These are phyloP conservation scores for Ophiostoma himal-ulmi DNA, from an alignment of 2,329 filamentous ascomycete species.

Conservation along the genomic window DNA sequence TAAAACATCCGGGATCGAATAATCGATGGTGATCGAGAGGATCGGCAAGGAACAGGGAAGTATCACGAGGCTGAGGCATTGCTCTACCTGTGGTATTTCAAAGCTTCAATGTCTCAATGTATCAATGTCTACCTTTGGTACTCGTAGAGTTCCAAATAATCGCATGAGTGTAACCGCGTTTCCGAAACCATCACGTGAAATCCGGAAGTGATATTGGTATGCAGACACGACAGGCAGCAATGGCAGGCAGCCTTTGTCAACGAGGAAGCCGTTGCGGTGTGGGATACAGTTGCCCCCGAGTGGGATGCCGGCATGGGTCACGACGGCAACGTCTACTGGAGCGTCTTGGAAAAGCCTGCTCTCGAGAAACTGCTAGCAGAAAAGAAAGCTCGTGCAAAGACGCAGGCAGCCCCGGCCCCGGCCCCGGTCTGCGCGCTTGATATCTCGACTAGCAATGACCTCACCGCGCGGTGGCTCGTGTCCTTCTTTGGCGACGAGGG, in stretches of 20 bases:
- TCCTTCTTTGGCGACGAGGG: not conserved
- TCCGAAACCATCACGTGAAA: no score
- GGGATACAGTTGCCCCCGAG: constrained; percentile 39
- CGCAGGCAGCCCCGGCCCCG: no score
- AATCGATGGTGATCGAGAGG: not conserved
- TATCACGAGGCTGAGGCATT: not conserved
- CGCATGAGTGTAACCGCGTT: no score
- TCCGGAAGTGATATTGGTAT: not conserved
- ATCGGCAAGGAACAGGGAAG: not conserved
- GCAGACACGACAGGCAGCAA: not conserved
- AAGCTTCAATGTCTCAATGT: not conserved
- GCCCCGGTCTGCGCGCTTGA: not conserved
- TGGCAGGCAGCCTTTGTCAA: constrained; percentile 13
- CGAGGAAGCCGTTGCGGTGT: constrained; percentile 31
- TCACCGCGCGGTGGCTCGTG: not conserved
- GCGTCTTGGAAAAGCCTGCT: constrained; percentile 38
- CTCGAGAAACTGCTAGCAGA: constrained; percentile 35
- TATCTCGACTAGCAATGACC: not conserved
- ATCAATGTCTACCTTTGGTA: no score
- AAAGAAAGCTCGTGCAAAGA: not conserved
- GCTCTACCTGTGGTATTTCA: not conserved
- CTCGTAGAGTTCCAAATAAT: no score
- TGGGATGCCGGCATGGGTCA: constrained; percentile 40
- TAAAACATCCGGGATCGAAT: not conserved
- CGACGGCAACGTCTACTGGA: constrained; percentile 43